Evolutionary conservation across 1,284 basidiomycete genomes (phyloP), one percentile per base, ranked within the genome.

Genomic region (Tilletiaria anomala): DNA sequence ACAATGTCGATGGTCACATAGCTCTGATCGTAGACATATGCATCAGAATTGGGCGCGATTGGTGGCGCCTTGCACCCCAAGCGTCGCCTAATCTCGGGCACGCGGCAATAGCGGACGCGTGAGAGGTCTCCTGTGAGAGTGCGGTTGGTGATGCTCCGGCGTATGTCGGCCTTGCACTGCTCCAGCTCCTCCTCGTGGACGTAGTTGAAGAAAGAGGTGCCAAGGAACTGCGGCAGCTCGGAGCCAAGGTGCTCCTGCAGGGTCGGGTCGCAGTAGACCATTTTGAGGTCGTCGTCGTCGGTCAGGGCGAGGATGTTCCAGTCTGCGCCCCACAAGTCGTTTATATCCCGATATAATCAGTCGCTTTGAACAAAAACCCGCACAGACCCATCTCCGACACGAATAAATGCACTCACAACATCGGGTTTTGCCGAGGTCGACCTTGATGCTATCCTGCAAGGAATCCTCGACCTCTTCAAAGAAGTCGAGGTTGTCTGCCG

Each of bases 1-100:
- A 91, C 85, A 54, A 97, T 76, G 69, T 94, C 86, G 50, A 88
- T 77, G 3, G 81, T 78, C 72, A 89, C 78, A 67, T 86, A 94
- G 61, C 86, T 73, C 33, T 73, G 72, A 70, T 91, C 82, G 33
- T 81, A 69, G 8, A 77, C 73, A 49, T 82, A 75, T 61, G 78
- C 78, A 45, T 79, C 75, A 2, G 76, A 78, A 44, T 82, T 79
- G 3, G 63, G 58, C 29, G 66, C 54, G 15, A 67, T 64, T 8
- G 69, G 68, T 5, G 70, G 68, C 6, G 57, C 49, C n/a, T 44
- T 32, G 33, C 63, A 64, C 0, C 72, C 72, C 2, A 73, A 56
- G n/a, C 71, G 56, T 22, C 65, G 58, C n/a, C 71, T 60, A 42
- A 74, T 69, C 20, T 63, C 62, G 1, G 69, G 67, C 1, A 74